Evolutionary conservation across 2,329 filamentous ascomycete genomes (phyloP).

Genomic region (Mycosphaerella arachidis): DNA sequence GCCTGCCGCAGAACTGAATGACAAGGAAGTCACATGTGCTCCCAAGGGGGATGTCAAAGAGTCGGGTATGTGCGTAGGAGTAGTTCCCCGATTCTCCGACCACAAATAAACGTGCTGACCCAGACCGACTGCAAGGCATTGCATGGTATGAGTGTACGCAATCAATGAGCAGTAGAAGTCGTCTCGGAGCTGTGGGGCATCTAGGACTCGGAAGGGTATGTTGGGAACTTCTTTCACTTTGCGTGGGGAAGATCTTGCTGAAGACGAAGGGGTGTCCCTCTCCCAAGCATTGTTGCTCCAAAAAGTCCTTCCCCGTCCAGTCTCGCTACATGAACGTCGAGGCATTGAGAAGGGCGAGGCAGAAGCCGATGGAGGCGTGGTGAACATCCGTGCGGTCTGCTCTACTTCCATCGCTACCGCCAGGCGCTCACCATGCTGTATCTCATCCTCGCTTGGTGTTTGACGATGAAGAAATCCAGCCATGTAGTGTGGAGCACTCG

Average conservation of each 20-base stretch:
- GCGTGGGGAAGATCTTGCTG: conserved; percentile 8
- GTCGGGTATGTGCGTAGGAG: conserved; percentile 40
- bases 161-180: conserved; percentile 94
- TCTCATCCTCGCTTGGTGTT: conserved; percentile 24
- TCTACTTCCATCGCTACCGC: conserved; percentile 80
- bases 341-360: conserved; percentile 4
- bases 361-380: conserved; percentile 13
- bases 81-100: conserved; percentile 65
- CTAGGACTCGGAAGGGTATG: conserved; percentile 56
- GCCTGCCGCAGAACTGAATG: conserved; percentile 78
- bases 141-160: conserved; percentile 71
- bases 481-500: conserved; percentile 62
- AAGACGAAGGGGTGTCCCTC: conserved; percentile 9
- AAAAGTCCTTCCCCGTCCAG: conserved; percentile 4
- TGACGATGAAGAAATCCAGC: conserved; percentile 51
- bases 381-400: conserved; percentile 61
- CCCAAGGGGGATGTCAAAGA: conserved; percentile 49
- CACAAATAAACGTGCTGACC: conserved; percentile 78
- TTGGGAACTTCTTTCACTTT: conserved; percentile 27
- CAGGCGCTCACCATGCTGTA: conserved; percentile 66
- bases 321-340: conserved; percentile 11
- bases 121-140: conserved; percentile 78
- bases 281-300: conserved; percentile 26
- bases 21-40: conserved; percentile 71
- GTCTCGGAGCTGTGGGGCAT: conserved; percentile 83